These are phyloP conservation scores for Atkinsonella texensis DNA, from an alignment of 2,329 filamentous ascomycete genomes.

Conservation along the genomic window DNA sequence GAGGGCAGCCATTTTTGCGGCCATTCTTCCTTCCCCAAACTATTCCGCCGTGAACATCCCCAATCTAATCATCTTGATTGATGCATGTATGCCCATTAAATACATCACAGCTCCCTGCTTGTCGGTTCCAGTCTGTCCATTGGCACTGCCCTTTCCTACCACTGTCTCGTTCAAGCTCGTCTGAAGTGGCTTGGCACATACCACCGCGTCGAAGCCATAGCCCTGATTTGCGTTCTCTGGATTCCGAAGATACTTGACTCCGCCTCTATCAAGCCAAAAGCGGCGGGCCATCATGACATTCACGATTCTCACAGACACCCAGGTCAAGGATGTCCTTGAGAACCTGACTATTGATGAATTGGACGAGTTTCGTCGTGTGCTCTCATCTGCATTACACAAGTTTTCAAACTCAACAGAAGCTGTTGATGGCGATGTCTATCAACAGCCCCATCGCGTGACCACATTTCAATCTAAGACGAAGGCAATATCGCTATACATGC, in stretches of 20 bases:
- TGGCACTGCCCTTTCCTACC: not conserved
- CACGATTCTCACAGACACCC: conserved; percentile 44
- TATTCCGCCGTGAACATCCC: not conserved
- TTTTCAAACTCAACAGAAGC: conserved; percentile 45
- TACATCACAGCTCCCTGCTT: not conserved
- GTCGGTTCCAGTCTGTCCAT: not conserved
- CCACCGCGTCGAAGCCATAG: not conserved
- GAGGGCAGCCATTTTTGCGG: no score
- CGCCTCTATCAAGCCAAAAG: not conserved
- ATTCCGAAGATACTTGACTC: not conserved
- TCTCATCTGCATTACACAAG: conserved; percentile 44
- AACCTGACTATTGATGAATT: conserved; percentile 40
- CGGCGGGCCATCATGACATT: conserved; percentile 35
- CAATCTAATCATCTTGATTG: not conserved
- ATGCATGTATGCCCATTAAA: not conserved
- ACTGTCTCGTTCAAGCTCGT: not conserved
- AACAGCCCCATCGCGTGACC: conserved; percentile 43
- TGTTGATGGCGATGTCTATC: conserved; percentile 30
- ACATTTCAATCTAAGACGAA: conserved; percentile 35
- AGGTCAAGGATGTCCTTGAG: conserved; percentile 43
- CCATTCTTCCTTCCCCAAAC: not conserved
- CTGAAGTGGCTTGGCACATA: not conserved
- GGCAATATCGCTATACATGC: conserved; percentile 62
- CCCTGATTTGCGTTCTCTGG: not conserved
- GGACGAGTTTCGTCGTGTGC: conserved; percentile 34